Conservation (phyloP, 2,329 filamentous ascomycete genomes). For the Talaromyces sp. region DNA sequence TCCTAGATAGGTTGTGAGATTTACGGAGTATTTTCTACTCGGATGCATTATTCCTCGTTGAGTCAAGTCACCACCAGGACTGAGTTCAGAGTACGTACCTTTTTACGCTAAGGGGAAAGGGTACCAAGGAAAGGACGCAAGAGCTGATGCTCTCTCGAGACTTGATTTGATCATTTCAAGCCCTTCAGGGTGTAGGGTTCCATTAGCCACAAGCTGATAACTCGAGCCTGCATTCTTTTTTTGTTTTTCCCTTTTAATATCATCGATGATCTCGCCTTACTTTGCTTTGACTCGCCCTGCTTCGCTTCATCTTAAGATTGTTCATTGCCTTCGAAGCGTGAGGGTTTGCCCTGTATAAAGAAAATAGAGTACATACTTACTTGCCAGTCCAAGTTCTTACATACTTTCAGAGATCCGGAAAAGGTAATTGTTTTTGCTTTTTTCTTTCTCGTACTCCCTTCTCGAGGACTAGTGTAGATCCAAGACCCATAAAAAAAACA, state of each 20-base stretch:
- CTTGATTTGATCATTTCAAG: background rate
- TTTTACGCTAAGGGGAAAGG: background rate
- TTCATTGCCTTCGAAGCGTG: background rate
- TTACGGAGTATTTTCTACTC: no score
- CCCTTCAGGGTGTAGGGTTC: background rate
- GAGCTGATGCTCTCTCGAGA: background rate
- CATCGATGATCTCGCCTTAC: constrained; percentile 12
- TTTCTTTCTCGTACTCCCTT: background rate
- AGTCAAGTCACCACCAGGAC: background rate
- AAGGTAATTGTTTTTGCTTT: constrained; percentile 10
- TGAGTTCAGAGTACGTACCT: background rate
- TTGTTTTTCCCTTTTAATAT: constrained; percentile 6
- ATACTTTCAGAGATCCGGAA: background rate
- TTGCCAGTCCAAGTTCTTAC: background rate
- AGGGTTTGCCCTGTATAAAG: background rate
- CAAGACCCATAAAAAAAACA: constrained; percentile 11
- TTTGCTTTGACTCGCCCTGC: constrained; percentile 15
- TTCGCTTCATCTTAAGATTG: background rate
- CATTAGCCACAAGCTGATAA: background rate
- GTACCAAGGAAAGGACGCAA: background rate
- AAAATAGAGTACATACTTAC: background rate
- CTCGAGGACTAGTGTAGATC: constrained; percentile 10
- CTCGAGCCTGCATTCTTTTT: background rate
- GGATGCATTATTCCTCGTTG: background rate
- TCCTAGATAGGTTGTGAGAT: no score